Base-by-base conservation (phyloP, 139 green algal species). In the Ostreobium quekettii region DNA sequence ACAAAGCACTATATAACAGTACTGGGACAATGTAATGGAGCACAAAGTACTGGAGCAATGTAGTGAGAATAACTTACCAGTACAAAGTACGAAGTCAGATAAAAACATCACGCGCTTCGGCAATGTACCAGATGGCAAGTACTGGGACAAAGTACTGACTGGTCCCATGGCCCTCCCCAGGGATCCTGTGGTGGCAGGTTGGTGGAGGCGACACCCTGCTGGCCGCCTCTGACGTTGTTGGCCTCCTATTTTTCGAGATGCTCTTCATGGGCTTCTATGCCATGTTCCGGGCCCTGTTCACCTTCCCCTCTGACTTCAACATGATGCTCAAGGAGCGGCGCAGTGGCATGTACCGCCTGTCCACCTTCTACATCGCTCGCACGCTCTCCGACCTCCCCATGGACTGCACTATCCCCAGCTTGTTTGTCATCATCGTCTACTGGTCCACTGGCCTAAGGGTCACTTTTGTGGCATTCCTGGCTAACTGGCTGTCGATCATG, bases 321-420 rank as follows among this genome's bases (percentile, higher is more conserved):
- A 79, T 88, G 79, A 61, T 88, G 32, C 31, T 82, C 35, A 88
- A 86, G 75, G 82, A 88, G 77, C 64, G 82, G 0, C 65, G 74
- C 37, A 64, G 47, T n/a, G 64, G 64, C 60, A 95, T 96, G 90
- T 95, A 95, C 81, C 71, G 83, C 4, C 71, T 95, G 38, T 87
- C 77, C 5, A 82, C 88, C 6, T 95, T 90, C 81, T 96, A 92
- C 82, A 33, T 86, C 33, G 81, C 90, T 1, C 77, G 83, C n/a
- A 84, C 75, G 2, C 30, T 64, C 2, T 78, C 74, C 2, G 86
- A 94, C 56, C 60, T 95, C 36, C 89, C 89, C 24, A 83, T 93
- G 71, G 87, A 93, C 73, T 83, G 77, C 48, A 36, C 85, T n/a
- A 59, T 87, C 24, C 82, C 84, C 3, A 67, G 57, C 1, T 64